These are phyloP conservation scores for Erythrobasidium hasegawianum DNA, from an alignment of 1,284 basidiomycete species.

Conservation along the genomic window DNA sequence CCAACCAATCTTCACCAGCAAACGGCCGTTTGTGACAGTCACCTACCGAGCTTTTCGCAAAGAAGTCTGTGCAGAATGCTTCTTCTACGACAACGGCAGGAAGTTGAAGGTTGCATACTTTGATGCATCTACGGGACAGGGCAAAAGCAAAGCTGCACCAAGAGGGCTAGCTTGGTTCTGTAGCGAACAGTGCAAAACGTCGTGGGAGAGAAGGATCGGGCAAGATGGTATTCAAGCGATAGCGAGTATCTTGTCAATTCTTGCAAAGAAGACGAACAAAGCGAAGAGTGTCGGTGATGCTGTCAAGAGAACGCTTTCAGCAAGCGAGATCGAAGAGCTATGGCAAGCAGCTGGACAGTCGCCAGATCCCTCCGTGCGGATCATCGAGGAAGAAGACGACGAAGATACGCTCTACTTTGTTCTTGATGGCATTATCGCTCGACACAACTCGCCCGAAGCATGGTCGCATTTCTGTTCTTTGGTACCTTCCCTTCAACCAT, in stretches of 20 bases:
- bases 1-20: conserved; percentile 1
- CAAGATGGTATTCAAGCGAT: conserved; percentile 10
- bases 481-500: conserved; percentile 33
- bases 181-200: conserved; percentile 2
- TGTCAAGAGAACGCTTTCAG: background rate
- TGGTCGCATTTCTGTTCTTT: conserved; percentile 38
- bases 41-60: conserved; percentile 39
- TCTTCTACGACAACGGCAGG: conserved; percentile 40
- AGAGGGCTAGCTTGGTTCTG: conserved; percentile 27
- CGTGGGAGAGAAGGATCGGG: conserved; percentile 5
- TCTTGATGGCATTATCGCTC: conserved; percentile 28
- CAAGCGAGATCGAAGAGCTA: background rate
- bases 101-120: conserved; percentile 35
- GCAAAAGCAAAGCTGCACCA: conserved; percentile 3
- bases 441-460: conserved; percentile 11
- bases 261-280: conserved; percentile 5
- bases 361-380: conserved; percentile 1
- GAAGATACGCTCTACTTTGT: conserved; percentile 30
- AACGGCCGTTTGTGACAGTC: conserved; percentile 49
- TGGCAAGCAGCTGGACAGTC: conserved; percentile 12
- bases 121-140: conserved; percentile 1
- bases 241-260: background rate
- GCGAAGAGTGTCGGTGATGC: background rate
- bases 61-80: conserved; percentile 43
- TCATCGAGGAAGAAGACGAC: conserved; percentile 17